Conservation (phyloP, 306 rosid species). For the Aeschynomene evenia region DNA sequence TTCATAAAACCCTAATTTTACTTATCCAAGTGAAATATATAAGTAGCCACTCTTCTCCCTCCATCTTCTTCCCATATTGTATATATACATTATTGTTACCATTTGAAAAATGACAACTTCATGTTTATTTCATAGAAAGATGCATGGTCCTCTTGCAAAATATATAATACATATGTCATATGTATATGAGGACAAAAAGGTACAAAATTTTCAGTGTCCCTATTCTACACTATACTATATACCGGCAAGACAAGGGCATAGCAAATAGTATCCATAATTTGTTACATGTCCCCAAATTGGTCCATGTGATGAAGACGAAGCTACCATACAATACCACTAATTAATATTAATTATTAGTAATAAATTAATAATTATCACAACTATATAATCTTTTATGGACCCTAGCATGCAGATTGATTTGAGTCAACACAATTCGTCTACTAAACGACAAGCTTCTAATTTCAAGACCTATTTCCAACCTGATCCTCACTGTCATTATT, state of each 20-base stretch:
- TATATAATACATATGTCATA: too few relatives aligned
- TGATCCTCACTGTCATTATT: constrained; percentile 24
- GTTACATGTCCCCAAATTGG: constrained; percentile 10
- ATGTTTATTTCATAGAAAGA: background rate
- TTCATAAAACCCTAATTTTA: too few relatives aligned
- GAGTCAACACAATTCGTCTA: constrained; percentile 42
- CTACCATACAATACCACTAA: too few relatives aligned
- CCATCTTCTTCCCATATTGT: too few relatives aligned
- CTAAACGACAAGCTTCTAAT: constrained; percentile 48
- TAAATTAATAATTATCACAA: background rate
- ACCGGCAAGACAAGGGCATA: constrained; percentile 5
- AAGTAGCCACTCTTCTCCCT: too few relatives aligned
- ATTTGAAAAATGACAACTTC: background rate
- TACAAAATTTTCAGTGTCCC: background rate
- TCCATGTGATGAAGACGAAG: constrained; percentile 31
- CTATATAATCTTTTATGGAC: background rate
- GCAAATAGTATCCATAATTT: background rate
- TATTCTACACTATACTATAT: background rate
- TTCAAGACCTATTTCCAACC: constrained; percentile 26
- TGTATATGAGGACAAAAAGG: background rate
- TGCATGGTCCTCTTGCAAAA: background rate
- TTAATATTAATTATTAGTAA: too few relatives aligned
- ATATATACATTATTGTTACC: background rate
- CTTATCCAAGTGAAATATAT: too few relatives aligned
- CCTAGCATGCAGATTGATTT: constrained; percentile 14